These are phyloP conservation scores for Crataegus laevigata DNA, from an alignment of 306 rosid species.

Conservation along the genomic window DNA sequence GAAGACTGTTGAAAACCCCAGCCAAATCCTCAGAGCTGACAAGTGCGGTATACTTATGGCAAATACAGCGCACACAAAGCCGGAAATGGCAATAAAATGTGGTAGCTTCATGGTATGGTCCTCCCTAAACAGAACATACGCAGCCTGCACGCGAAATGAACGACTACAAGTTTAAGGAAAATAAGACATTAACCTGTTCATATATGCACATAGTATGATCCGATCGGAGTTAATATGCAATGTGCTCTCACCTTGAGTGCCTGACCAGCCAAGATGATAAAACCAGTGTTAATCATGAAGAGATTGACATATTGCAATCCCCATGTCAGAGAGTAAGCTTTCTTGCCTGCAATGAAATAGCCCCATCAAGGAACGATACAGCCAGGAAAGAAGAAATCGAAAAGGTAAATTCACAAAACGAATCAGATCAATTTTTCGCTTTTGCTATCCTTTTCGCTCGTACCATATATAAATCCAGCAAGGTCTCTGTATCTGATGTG, in stretches of 20 bases:
- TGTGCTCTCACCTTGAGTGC: constrained; percentile 68
- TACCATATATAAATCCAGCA: constrained; percentile 81
- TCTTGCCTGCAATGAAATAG: constrained; percentile 48
- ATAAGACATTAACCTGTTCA: background rate
- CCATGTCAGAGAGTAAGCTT: constrained; percentile 81
- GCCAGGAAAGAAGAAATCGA: background rate
- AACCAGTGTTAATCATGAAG: constrained; percentile 91
- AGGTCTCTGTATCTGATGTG: constrained; percentile 95
- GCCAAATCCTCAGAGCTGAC: constrained; percentile 87
- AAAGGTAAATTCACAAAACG: background rate
- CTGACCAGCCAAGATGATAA: constrained; percentile 78
- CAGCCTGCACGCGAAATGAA: constrained; percentile 46
- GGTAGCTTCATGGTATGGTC: constrained; percentile 73
- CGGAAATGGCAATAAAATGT: constrained; percentile 64
- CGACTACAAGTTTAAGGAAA: background rate
- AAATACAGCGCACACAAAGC: constrained; percentile 72
- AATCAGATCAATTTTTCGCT: background rate
- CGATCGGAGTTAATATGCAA: background rate
- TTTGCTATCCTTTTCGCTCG: background rate
- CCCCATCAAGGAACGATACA: background rate
- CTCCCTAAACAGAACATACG: constrained; percentile 59
- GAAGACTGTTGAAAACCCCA: constrained; percentile 80
- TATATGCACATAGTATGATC: background rate
- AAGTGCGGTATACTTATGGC: constrained; percentile 89
- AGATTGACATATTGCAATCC: constrained; percentile 79